Percentiles rank a stretch among this genome's conserved stretches.
phyloP scores from a whole-genome alignment of 108 stramenopile genomes.

The Discostella pseudostelligera region DNA sequence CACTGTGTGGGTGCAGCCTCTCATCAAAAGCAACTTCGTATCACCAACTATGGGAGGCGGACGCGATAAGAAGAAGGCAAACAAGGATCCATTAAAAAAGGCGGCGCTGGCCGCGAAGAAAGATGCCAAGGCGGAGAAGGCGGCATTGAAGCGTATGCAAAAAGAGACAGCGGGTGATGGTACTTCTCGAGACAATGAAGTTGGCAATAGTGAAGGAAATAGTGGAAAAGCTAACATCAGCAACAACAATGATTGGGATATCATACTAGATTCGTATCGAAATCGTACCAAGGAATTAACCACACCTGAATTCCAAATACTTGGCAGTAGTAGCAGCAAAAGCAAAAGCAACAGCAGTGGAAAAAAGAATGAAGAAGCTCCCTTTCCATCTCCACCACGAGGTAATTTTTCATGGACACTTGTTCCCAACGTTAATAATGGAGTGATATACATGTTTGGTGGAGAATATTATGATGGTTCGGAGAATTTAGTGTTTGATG shows the following conservation, averaged over 20 bases:
- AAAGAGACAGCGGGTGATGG: conserved; percentile 43
- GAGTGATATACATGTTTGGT: conserved; percentile 86
- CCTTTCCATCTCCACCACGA: conserved; percentile 68
- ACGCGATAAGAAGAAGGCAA: conserved; percentile 68
- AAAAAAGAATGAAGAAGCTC: conserved; percentile 17
- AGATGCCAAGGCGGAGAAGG: conserved; percentile 83
- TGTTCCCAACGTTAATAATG: conserved; percentile 50
- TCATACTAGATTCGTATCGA: conserved; percentile 47
- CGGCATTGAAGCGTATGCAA: conserved; percentile 63
- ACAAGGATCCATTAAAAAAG: conserved; percentile 73
- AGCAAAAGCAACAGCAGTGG: too few species aligned
- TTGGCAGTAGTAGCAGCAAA: background rate
- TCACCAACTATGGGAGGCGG: conserved; percentile 52
- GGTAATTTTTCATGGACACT: conserved; percentile 79
- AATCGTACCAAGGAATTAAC: conserved; percentile 35
- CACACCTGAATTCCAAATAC: conserved; percentile 42
- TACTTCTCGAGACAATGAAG: conserved; percentile 19
- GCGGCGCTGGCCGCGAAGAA: conserved; percentile 78
- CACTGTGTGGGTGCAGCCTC: too few species aligned
- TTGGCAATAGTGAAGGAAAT: conserved; percentile 8
- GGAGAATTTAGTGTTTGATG: conserved; percentile 89
- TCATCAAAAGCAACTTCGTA: too few species aligned
- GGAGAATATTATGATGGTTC: conserved; percentile 96
- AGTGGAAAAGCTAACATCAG: background rate
- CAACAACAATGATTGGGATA: conserved; percentile 45